phyloP scores from a whole-genome alignment of 139 green algal species.

The Chlamydomonas sphaeroides region DNA sequence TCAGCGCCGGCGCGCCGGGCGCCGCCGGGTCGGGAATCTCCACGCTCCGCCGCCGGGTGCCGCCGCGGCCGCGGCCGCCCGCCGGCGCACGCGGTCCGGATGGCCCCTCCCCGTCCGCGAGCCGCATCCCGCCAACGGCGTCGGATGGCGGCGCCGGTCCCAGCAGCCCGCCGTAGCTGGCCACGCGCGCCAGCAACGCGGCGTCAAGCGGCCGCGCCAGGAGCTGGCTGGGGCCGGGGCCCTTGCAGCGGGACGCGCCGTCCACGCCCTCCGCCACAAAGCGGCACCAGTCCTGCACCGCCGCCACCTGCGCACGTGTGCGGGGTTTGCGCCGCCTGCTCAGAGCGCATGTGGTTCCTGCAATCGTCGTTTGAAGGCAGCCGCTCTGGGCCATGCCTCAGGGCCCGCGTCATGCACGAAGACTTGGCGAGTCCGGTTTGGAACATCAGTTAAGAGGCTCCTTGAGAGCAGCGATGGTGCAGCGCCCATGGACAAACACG shows the following conservation, averaged over 20 bases:
- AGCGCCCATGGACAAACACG: too few relatives aligned
- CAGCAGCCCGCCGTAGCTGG: not conserved
- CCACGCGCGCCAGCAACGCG: not conserved
- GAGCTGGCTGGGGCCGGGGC: constrained; percentile 14
- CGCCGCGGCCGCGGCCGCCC: not conserved
- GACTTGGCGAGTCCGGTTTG: too few relatives aligned
- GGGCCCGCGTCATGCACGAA: too few relatives aligned
- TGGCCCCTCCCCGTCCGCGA: not conserved
- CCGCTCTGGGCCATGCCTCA: too few relatives aligned
- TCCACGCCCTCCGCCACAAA: constrained; percentile 2
- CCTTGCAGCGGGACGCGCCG: not conserved
- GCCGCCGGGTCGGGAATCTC: constrained; percentile 4
- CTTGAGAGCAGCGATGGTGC: too few relatives aligned
- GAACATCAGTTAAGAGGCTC: too few relatives aligned
- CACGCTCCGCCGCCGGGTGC: constrained; percentile 3
- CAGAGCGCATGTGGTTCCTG: too few relatives aligned
- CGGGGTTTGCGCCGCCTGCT: too few relatives aligned
- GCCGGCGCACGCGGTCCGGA: not conserved
- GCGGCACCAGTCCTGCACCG: constrained; percentile 35
- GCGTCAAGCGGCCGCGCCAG: constrained; percentile 20
- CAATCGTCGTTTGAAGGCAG: too few relatives aligned
- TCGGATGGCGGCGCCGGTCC: not conserved
- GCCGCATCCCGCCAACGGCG: not conserved
- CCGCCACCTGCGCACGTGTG: not conserved
- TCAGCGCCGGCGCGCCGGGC: not conserved